Percentiles rank a stretch among this genome's conserved stretches.
These are phyloP conservation scores for Filobasidium floriforme DNA, from an alignment of 768 basidiomycete species.

Conservation along the genomic window DNA sequence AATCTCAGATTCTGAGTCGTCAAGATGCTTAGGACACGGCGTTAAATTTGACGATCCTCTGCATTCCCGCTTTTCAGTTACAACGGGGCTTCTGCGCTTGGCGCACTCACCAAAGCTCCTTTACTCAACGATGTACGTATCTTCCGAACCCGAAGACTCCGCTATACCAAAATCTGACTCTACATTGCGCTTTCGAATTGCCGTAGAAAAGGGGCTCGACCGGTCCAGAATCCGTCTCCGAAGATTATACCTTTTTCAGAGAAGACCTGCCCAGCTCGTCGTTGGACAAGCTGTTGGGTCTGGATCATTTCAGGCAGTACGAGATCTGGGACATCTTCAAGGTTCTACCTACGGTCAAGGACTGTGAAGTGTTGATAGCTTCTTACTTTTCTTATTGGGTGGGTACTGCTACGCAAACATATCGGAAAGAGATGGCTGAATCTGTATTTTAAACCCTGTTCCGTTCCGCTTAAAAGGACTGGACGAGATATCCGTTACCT, in stretches of 20 bases:
- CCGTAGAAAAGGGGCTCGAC: neutral
- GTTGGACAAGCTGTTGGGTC: slow-evolving; percentile 16
- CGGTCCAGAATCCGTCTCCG: neutral
- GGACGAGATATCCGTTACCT: slow-evolving; percentile 13
- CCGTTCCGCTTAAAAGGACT: no score
- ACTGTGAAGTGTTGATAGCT: slow-evolving; percentile 10
- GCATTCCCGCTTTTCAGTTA: slow-evolving; percentile 1
- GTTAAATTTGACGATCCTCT: no score
- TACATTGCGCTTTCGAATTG: no score
- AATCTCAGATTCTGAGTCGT: neutral
- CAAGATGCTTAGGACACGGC: no score
- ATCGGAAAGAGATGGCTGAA: no score
- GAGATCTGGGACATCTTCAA: slow-evolving; percentile 10
- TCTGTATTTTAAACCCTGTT: no score
- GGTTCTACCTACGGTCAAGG: slow-evolving; percentile 10
- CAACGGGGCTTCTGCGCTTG: slow-evolving; percentile 14
- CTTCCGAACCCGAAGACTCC: neutral
- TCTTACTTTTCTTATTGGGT: slow-evolving; percentile 14
- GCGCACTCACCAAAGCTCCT: slow-evolving; percentile 15
- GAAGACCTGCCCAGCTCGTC: neutral
- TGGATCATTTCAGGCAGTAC: slow-evolving; percentile 4
- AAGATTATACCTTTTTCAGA: neutral
- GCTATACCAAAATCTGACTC: neutral
- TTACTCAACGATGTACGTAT: slow-evolving; percentile 1
- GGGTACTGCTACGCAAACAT: neutral